Base-by-base conservation (phyloP, 352 stramenopile species). In the Phytophthora fragariae region DNA sequence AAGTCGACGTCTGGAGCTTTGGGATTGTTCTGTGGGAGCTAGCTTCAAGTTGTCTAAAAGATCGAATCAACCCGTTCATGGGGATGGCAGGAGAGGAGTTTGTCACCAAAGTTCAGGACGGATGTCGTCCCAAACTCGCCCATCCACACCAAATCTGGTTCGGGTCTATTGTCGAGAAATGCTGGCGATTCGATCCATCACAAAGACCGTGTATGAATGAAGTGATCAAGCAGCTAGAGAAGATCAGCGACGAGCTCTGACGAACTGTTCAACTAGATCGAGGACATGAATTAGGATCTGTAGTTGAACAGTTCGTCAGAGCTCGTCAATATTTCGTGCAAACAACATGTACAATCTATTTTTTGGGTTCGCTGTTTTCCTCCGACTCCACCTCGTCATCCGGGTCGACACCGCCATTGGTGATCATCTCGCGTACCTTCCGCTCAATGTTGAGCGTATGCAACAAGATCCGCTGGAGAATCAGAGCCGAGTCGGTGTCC, bases 401-500 rank as follows among this genome's bases (percentile, higher is more conserved):
- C 15, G 68, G 54, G n/a, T 76, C 62, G 33, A 72, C 24, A 29
- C 61, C 66, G n/a, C 47, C 66, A 9, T 78, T 73, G 9, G 58
- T 74, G 17, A 89, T 77, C 21, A 82, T 65, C 54, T 91, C 83
- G 33, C 73, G 70, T 59, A 93, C 63, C 70, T 92, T 85, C 60
- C 84, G 77, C 57, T 93, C 84, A 33, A 91, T 91, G 59, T 80
- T 76, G 37, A 85, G 69, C 49, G 84, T 84, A 65, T 93, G 86
- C 81, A 93, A 82, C 64, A 90, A 73, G 58, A 93, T 91, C 21
- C 86, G 86, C 76, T 92, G 84, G 15, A 93, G 71, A 58, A 93
- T 89, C 54, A 92, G 62, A 8, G 84, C 83, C 59, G 84, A 92
- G 66, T 91, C 84, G 11, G 81, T 74, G 68, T 90, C 79, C 14